Percentiles rank a stretch among this genome's conserved stretches.
Evolutionary conservation across 2,329 filamentous ascomycete species (phyloP).

Genomic region (Diaporthe amygdali): DNA sequence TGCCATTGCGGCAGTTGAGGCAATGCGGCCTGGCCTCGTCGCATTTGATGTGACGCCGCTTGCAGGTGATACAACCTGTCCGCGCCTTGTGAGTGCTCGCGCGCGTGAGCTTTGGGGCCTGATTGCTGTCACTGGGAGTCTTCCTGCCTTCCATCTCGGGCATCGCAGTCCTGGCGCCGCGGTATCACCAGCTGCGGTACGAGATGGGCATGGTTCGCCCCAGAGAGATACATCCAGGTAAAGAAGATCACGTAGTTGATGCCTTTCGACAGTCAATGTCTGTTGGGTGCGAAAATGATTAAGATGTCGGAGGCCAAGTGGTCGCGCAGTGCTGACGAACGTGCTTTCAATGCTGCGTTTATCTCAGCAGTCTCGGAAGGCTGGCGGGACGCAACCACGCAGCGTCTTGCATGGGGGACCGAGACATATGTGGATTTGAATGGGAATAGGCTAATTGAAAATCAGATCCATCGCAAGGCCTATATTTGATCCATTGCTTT

Average conservation of each 20-base stretch:
- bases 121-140: not conserved
- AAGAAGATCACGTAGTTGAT: not conserved
- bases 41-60: not conserved
- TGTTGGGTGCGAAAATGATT: not conserved
- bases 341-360: not conserved
- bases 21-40: not conserved
- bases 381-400: not conserved
- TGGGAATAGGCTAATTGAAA: too few relatives aligned
- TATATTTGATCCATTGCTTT: too few relatives aligned
- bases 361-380: not conserved
- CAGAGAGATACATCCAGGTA: not conserved
- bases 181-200: too few relatives aligned
- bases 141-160: not conserved
- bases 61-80: constrained; percentile 1
- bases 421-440: too few relatives aligned
- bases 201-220: not conserved
- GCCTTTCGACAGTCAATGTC: not conserved
- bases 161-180: not conserved
- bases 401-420: too few relatives aligned
- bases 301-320: not conserved
- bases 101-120: not conserved
- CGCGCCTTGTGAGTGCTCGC: not conserved
- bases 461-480: too few relatives aligned
- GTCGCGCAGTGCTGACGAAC: not conserved
- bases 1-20: not conserved